Base-by-base conservation (phyloP, 257 asterid genomes). In the Nicotiana sylvestris region DNA sequence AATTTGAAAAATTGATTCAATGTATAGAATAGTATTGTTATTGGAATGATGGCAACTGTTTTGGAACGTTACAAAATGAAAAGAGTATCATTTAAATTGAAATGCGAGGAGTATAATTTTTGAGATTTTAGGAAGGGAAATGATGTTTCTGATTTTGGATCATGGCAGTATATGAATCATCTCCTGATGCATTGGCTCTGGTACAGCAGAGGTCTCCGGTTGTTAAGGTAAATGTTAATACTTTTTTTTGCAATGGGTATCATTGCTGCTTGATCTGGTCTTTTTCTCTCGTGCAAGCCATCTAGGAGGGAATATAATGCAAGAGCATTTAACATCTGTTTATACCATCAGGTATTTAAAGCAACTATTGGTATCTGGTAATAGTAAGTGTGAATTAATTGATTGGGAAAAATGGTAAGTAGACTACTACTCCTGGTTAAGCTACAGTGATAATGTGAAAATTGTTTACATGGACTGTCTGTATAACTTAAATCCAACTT, bases 151-250 rank as follows among this genome's bases (percentile, higher is more conserved):
- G 10, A 32, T 57, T 81, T 81, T 84, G 79, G 21, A 70, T 29
- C 25, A 29, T 88, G 85, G 87, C 98, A 93, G 98, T 90, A 84
- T 94, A 93, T 84, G 90, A 90, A 78, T 87, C 98, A 27, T 84
- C 89, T 11, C 86, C 97, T 4, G 64, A 87, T 85, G 88, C 86
- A 43, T 84, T 96, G 89, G 81, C 94, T 67, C 90, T 96, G 35
- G 89, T 96, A 37, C 99, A 96, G 87, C 99, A 94, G 86, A 93
- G 99, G 70, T 96, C 99, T 80, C 99, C 98, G 1, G 89, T 93
- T 39, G 89, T 94, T 82, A 96, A 94, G 99, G 99, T 96, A 66
- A 84, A 6, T 17, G 53, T 69, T 55, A 43, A 11, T 43, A 43
- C 49, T 32, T 81, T 55, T 21, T 70, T 58, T 46, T 77, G 17